Evolutionary conservation across 2,329 filamentous ascomycete species (phyloP), one percentile per base, ranked within the genome.

Genomic region (Stachybotrys echinatus): DNA sequence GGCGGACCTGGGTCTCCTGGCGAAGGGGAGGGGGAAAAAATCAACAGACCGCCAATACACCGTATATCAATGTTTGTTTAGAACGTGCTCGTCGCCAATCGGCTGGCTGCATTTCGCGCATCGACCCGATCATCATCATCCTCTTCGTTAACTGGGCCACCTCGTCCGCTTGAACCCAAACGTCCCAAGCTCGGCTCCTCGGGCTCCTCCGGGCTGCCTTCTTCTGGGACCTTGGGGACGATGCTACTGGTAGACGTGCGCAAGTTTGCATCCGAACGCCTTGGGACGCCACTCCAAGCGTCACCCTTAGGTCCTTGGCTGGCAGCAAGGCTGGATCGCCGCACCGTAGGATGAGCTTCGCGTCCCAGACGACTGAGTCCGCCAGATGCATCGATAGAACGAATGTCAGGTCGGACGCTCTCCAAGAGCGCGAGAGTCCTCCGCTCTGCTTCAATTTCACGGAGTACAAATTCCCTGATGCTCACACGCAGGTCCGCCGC

Each of bases 301-400:
- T 99, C 94, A n/a, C 94, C 94, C 73, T 95, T 95, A 46, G 94
- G 92, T 0, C 94, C 94, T 70, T 99, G 94, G 61, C 88, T 94
- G 44, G 89, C 88, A 17, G 89, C 88, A 57, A 96, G 71, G 67
- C 84, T 92, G 22, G 85, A 72, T 53, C 92, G 84, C 49, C 94
- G 83, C 52, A 74, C 68, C 5, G 84, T 73, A 3, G 94, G 92
- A 65, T 96, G 90, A 17, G 88, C 76, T 70, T 99, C 94, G 51
- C 94, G 84, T 40, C 94, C 94, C 31, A 99, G 79, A 40, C 94
- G 83, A 61, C 88, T 94, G 43, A 99, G 81, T 12, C 94, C 94
- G 49, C 94, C 94, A 6, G 88, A 92, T 37, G 87, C 79, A 69
- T 99, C 94, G 61, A 99, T 96, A 57, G 89, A 85, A 52, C 94